Percentiles rank a stretch among this genome's conserved stretches.
Evolutionary conservation across 352 stramenopile species (phyloP).

Genomic region (Globisporangium spiculum): DNA sequence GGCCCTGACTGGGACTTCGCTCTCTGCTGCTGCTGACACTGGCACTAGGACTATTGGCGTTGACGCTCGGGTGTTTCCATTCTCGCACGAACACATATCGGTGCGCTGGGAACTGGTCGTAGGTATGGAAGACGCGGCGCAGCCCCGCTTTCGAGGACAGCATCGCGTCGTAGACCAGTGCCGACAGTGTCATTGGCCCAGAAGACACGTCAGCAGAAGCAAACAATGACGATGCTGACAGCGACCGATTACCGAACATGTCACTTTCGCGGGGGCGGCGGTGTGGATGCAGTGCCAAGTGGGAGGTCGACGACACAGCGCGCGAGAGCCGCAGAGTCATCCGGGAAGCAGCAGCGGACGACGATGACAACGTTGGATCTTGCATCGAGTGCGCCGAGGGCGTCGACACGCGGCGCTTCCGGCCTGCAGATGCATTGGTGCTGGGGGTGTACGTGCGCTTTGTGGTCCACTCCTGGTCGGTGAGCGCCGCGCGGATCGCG

Average conservation of each 20-base stretch:
- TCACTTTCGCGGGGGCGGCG: not conserved
- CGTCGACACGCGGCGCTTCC: constrained; percentile 9
- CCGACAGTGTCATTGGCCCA: not conserved
- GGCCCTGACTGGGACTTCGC: not conserved
- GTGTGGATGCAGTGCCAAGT: not conserved
- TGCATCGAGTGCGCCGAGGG: not conserved
- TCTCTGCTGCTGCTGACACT: constrained; percentile 8
- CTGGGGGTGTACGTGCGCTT: not conserved
- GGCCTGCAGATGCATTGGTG: not conserved
- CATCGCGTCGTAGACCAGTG: constrained; percentile 6
- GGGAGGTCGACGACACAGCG: not conserved
- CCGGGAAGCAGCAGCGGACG: not conserved
- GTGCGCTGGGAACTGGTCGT: constrained; percentile 26
- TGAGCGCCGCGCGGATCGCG: not conserved
- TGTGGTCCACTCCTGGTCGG: not conserved
- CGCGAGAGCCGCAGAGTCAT: not conserved
- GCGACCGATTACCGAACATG: not conserved
- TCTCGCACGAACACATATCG: constrained; percentile 25
- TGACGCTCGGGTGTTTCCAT: constrained; percentile 13
- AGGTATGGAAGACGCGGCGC: constrained; percentile 16
- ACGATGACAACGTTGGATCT: not conserved
- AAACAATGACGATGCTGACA: not conserved
- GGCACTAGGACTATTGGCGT: not conserved
- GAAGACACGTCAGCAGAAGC: not conserved
- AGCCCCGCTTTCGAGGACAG: constrained; percentile 6